A percentile compares a stretch with the other conserved stretches of the same genome.
Conservation (phyloP, 768 basidiomycete species). For the Chalciporus pseudorubinellus region DNA sequence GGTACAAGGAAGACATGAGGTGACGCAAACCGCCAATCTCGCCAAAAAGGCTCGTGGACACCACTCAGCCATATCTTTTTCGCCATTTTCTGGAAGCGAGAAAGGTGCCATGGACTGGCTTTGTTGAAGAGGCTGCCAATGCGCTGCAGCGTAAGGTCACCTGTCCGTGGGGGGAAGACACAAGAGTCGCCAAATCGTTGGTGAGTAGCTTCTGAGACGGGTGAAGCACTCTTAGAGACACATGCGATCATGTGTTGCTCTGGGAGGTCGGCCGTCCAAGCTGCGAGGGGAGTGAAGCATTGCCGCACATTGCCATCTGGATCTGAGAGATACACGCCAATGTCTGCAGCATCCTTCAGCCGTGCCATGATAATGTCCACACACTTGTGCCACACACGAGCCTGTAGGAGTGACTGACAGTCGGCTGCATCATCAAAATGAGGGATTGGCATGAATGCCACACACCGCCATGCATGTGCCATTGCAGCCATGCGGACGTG, state of each 20-base stretch:
- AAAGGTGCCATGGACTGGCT: conserved; percentile 22
- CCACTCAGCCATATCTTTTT: conserved; percentile 9
- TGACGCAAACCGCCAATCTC: conserved; percentile 33
- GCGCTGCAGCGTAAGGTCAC: not conserved
- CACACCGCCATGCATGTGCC: conserved; percentile 16
- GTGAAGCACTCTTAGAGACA: conserved; percentile 8
- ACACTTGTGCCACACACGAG: not conserved
- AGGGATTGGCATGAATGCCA: not conserved
- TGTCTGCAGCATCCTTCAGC: conserved; percentile 28
- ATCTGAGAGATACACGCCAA: conserved; percentile 29
- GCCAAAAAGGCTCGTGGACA: conserved; percentile 34
- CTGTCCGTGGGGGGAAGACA: not conserved
- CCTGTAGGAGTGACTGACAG: not conserved
- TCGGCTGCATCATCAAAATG: not conserved
- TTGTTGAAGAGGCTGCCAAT: conserved; percentile 2
- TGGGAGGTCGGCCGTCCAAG: conserved; percentile 13
- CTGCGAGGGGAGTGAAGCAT: conserved; percentile 10
- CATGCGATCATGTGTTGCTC: conserved; percentile 14
- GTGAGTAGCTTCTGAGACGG: conserved; percentile 10
- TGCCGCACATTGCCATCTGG: conserved; percentile 5
- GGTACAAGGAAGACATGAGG: conserved; percentile 34
- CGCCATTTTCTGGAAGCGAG: conserved; percentile 21
- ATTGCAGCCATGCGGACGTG: conserved; percentile 30
- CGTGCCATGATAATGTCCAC: conserved; percentile 20
- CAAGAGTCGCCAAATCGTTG: conserved; percentile 6